phyloP scores from a whole-genome alignment of 2,329 filamentous ascomycete genomes.

The Fusarium sp. region DNA sequence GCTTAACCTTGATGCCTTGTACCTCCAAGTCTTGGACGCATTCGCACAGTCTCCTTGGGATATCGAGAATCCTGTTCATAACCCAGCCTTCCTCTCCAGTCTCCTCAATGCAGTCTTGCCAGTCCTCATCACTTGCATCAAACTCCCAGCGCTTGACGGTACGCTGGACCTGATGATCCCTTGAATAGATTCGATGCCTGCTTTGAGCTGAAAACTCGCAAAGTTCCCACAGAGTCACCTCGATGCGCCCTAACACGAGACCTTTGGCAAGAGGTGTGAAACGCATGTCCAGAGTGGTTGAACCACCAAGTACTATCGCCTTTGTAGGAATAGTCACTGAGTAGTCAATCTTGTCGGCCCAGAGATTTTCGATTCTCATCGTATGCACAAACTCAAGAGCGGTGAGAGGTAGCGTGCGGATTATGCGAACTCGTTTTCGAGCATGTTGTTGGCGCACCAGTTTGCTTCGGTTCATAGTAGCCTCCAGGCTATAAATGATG shows the following conservation, averaged over 20 bases:
- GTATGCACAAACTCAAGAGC: slow-evolving; percentile 83
- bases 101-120: slow-evolving; percentile 75
- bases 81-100: slow-evolving; percentile 74
- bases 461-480: slow-evolving; percentile 86
- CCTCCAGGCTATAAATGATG: slow-evolving; percentile 90
- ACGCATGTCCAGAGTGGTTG: slow-evolving; percentile 84
- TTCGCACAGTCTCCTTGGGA: slow-evolving; percentile 82
- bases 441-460: slow-evolving; percentile 86
- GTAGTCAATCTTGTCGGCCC: slow-evolving; percentile 97
- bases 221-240: slow-evolving; percentile 80
- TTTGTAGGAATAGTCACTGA: slow-evolving; percentile 92
- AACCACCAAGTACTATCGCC: slow-evolving; percentile 89
- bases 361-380: slow-evolving; percentile 95
- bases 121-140: slow-evolving; percentile 67
- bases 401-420: slow-evolving; percentile 79
- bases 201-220: slow-evolving; percentile 72
- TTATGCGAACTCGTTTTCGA: slow-evolving; percentile 79
- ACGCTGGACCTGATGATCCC: slow-evolving; percentile 71
- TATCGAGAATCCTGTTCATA: slow-evolving; percentile 68
- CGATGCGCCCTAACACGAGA: slow-evolving; percentile 81
- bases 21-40: slow-evolving; percentile 91
- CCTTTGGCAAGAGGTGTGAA: slow-evolving; percentile 91
- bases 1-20: slow-evolving; percentile 87
- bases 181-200: slow-evolving; percentile 57
- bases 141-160: slow-evolving; percentile 71